Evolutionary conservation across 2,329 filamentous ascomycete species (phyloP).

Genomic region (Clarireedia sp.): DNA sequence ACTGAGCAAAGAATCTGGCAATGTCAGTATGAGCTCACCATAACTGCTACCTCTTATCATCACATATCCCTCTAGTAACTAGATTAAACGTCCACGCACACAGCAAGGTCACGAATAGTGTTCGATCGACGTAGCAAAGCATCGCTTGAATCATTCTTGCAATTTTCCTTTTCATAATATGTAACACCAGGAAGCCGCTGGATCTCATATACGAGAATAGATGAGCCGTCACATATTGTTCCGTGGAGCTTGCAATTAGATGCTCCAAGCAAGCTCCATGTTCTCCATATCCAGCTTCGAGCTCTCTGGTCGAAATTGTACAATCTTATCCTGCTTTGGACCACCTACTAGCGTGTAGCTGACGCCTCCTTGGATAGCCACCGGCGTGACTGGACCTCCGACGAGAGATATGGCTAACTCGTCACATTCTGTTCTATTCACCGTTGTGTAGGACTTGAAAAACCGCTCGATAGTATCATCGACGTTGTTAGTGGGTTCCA

Average conservation of each 20-base stretch:
- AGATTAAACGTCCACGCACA: background rate
- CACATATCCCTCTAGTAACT: background rate
- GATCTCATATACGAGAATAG: background rate
- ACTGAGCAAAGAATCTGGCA: background rate
- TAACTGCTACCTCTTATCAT: too few relatives aligned
- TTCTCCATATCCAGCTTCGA: background rate
- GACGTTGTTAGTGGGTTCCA: background rate
- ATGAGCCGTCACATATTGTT: background rate
- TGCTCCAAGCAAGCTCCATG: background rate
- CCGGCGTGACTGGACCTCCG: background rate
- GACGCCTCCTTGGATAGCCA: conserved; percentile 2
- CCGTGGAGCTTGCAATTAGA: background rate
- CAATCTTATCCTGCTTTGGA: background rate
- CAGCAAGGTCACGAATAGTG: background rate
- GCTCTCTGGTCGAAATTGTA: background rate
- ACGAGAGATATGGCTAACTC: background rate
- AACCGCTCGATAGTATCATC: background rate
- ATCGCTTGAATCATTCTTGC: background rate
- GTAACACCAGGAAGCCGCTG: background rate
- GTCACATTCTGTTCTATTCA: background rate
- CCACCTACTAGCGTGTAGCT: background rate
- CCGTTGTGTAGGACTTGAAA: background rate
- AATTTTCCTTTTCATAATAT: background rate
- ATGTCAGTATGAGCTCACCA: too few relatives aligned
- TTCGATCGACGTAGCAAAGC: background rate